A percentile compares a stretch with the other conserved stretches of the same genome.
These are phyloP conservation scores for Mortierella sp. DNA, from an alignment of 371 early-diverging fungal species.

Conservation along the genomic window DNA sequence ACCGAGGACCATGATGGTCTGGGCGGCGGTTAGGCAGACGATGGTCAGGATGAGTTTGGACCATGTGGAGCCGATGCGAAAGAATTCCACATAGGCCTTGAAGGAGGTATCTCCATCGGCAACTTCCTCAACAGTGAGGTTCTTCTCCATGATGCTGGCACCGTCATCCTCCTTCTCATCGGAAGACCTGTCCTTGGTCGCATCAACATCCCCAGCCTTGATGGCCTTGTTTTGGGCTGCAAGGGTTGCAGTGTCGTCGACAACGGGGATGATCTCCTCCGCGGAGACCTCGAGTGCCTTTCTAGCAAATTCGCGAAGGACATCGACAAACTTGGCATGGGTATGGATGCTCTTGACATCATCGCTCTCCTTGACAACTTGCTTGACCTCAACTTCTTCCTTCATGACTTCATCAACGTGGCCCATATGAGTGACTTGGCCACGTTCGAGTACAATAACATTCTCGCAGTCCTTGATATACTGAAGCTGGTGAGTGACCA, in stretches of 20 bases:
- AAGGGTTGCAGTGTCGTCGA: not conserved
- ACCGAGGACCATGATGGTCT: slow-evolving; percentile 21
- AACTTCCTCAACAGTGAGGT: slow-evolving; percentile 26
- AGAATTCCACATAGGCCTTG: slow-evolving; percentile 30
- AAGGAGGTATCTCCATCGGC: slow-evolving; percentile 24
- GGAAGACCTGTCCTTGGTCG: not conserved
- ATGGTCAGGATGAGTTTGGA: slow-evolving; percentile 20
- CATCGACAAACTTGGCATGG: slow-evolving; percentile 31
- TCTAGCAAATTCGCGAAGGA: slow-evolving; percentile 25
- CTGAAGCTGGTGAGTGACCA: slow-evolving; percentile 61
- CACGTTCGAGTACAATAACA: slow-evolving; percentile 44
- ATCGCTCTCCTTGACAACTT: not conserved
- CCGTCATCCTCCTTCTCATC: slow-evolving; percentile 2
- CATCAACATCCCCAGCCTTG: not conserved
- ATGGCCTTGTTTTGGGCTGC: not conserved
- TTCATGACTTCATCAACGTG: slow-evolving; percentile 31
- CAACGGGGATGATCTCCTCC: not conserved
- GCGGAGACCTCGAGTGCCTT: slow-evolving; percentile 8
- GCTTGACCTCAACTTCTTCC: slow-evolving; percentile 14
- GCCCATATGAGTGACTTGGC: slow-evolving; percentile 43
- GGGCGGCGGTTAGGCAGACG: slow-evolving; percentile 16
- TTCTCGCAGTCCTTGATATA: slow-evolving; percentile 64
- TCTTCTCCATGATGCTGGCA: slow-evolving; percentile 17
- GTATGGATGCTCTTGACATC: slow-evolving; percentile 17
- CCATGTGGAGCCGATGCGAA: slow-evolving; percentile 25